Evolutionary conservation across 1,284 basidiomycete genomes (phyloP).

Genomic region (Pulveroboletus sp.): DNA sequence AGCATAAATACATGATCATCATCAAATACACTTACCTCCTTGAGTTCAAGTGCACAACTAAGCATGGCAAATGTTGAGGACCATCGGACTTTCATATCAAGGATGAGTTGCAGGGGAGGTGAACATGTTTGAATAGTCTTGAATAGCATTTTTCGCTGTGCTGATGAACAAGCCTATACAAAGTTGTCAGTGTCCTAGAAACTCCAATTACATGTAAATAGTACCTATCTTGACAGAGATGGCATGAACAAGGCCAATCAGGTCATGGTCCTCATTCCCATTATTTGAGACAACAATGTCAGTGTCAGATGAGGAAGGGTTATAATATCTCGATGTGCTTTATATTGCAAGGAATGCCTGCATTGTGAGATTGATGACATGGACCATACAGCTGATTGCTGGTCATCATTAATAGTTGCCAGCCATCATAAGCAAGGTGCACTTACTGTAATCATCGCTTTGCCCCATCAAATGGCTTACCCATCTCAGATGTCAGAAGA

Average conservation of each 20-base stretch:
- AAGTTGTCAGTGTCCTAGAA: background rate
- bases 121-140: slow-evolving; percentile 19
- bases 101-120: slow-evolving; percentile 12
- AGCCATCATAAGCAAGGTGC: background rate
- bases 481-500: background rate
- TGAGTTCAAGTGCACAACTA: slow-evolving; percentile 5
- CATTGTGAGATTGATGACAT: slow-evolving; percentile 1
- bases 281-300: background rate
- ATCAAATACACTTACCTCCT: slow-evolving; percentile 9
- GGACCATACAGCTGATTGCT: background rate
- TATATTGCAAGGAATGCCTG: background rate
- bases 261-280: slow-evolving; percentile 8
- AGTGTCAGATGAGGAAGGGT: background rate
- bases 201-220: background rate
- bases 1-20: background rate
- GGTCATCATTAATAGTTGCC: background rate
- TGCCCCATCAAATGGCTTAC: background rate
- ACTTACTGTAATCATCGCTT: background rate
- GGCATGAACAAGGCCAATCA: slow-evolving; percentile 22
- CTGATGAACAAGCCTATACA: slow-evolving; percentile 24
- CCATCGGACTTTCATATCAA: slow-evolving; percentile 31
- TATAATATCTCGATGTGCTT: slow-evolving; percentile 2
- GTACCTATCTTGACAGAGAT: slow-evolving; percentile 14
- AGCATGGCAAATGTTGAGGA: slow-evolving; percentile 28
- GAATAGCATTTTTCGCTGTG: slow-evolving; percentile 24